Base-by-base conservation (phyloP, 192 early-diverging fungal species). In the Endogone sp. region DNA sequence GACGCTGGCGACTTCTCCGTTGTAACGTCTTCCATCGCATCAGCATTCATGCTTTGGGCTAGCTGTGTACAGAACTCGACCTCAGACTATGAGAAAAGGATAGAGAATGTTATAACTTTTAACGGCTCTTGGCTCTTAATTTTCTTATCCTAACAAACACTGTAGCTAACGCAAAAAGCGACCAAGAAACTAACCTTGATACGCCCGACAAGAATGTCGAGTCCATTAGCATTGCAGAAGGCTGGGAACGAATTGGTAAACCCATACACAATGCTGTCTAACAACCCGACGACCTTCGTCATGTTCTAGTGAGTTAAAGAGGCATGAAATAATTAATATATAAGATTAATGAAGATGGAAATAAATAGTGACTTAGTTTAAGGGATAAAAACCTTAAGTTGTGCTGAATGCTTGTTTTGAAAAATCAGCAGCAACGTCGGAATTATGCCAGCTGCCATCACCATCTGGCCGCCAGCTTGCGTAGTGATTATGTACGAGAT, bases 371-470 rank as follows among this genome's bases (percentile, higher is more conserved):
- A 16, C 30, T 23, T 68, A 28, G 29, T 20, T 6, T 4, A 16
- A 24, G 2, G 3, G 20, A 29, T 6, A n/a, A 16, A 27, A 71
- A 90, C 89, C 75, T 87, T 92, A 28, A 88, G 55, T 32, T 94
- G 91, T 3, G 65, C 54, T 6, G 69, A 32, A 25, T 85, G 75
- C 44, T 83, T 83, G 75, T 94, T 92, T 2, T 75, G 77, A 4
- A 99, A 82, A 13, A 90, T 83, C 29, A 88, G 79, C 22, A 93
- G 78, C 57, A 99, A 80, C 2, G 90, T 82, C 0, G 92, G 91
- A 56, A 97, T 86, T n/a, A 96, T 85, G 21, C 97, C 97, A 8
- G 94, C 93, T 23, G 93, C 87, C 60, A 95, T 91, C 4, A 99
- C 77, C 90, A 96, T 94, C 64, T 90, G 91, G 6, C 93, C 90